Conservation (phyloP, 2,329 filamentous ascomycete species). For the Monilinia vaccinii-corymbosi region DNA sequence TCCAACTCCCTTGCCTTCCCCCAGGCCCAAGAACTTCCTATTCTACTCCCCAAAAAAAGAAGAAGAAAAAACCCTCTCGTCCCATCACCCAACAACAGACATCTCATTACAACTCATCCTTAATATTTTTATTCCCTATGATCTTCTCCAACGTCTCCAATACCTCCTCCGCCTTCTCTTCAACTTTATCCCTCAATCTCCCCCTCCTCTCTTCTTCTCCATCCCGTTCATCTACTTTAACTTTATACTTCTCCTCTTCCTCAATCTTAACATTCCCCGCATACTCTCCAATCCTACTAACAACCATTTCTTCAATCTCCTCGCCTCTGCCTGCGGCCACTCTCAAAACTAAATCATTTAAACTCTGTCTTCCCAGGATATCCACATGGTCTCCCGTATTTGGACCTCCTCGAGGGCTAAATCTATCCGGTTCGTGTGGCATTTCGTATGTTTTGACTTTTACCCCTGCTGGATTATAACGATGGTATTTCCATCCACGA, state of each 20-base stretch:
- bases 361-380: slow-evolving; percentile 76
- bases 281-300: slow-evolving; percentile 76
- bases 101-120: background rate
- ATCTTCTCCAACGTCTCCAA: background rate
- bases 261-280: slow-evolving; percentile 69
- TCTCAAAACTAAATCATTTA: slow-evolving; percentile 83
- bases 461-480: slow-evolving; percentile 81
- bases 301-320: slow-evolving; percentile 64
- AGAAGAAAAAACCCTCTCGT: background rate
- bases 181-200: background rate
- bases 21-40: background rate
- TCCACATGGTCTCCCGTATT: slow-evolving; percentile 88
- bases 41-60: background rate
- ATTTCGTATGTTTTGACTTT: slow-evolving; percentile 87
- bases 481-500: slow-evolving; percentile 84
- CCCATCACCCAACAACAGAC: background rate
- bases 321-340: slow-evolving; percentile 81
- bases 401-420: slow-evolving; percentile 67
- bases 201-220: background rate
- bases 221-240: slow-evolving; percentile 41
- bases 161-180: background rate
- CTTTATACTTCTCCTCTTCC: slow-evolving; percentile 23
- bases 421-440: slow-evolving; percentile 90
- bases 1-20: background rate
- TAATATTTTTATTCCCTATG: background rate